These are phyloP conservation scores for Prunus yedoensis DNA, from an alignment of 331 rosid species.

Conservation along the genomic window DNA sequence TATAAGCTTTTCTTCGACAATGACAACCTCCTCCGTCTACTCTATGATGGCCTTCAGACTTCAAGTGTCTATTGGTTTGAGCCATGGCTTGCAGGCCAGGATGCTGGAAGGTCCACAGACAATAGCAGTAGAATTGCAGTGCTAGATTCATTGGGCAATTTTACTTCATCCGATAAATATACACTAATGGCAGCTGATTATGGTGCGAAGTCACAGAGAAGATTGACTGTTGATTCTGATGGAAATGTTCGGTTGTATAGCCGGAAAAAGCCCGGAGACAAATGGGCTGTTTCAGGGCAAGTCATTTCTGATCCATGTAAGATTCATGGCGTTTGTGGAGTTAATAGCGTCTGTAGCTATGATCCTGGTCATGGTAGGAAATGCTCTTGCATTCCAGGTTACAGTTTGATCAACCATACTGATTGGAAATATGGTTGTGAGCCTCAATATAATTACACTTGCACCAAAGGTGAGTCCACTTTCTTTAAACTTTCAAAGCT, in stretches of 20 bases:
- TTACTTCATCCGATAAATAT: slow-evolving; percentile 39
- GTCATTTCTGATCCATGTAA: slow-evolving; percentile 31
- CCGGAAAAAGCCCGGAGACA: not conserved
- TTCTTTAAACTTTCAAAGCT: slow-evolving; percentile 17
- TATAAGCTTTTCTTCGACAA: slow-evolving; percentile 27
- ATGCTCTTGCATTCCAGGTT: slow-evolving; percentile 57
- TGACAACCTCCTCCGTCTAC: slow-evolving; percentile 31
- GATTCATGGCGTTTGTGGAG: slow-evolving; percentile 54
- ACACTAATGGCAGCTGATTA: slow-evolving; percentile 31
- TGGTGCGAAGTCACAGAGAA: slow-evolving; percentile 35
- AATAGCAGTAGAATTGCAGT: slow-evolving; percentile 25
- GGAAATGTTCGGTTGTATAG: slow-evolving; percentile 46
- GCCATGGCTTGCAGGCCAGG: slow-evolving; percentile 16
- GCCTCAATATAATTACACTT: slow-evolving; percentile 32
- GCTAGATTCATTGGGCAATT: slow-evolving; percentile 31
- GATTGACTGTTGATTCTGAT: slow-evolving; percentile 41
- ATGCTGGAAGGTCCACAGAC: slow-evolving; percentile 21
- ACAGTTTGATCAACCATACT: slow-evolving; percentile 14
- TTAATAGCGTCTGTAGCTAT: slow-evolving; percentile 38
- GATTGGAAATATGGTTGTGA: slow-evolving; percentile 58
- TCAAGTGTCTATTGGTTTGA: slow-evolving; percentile 38
- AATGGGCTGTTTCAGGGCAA: slow-evolving; percentile 49
- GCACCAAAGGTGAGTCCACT: slow-evolving; percentile 15
- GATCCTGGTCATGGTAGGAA: slow-evolving; percentile 14
- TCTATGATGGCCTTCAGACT: slow-evolving; percentile 19